Evolutionary conservation across 2,329 filamentous ascomycete genomes (phyloP).

Genomic region (Paecilomyces niveus): DNA sequence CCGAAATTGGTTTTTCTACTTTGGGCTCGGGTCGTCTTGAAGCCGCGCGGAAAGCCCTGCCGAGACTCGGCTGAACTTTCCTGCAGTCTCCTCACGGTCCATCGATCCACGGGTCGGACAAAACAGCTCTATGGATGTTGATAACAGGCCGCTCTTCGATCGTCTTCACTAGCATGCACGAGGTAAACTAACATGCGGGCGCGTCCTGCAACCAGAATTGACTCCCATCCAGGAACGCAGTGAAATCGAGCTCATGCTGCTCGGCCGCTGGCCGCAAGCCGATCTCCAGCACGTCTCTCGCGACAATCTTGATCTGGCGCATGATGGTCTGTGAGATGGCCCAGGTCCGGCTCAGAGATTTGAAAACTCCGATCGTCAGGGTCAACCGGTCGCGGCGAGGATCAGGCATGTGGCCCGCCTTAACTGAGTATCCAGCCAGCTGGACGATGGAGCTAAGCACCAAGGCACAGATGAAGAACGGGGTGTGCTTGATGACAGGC

Average conservation of each 20-base stretch:
- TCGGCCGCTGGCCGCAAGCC: constrained; percentile 30
- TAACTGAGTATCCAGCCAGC: constrained; percentile 66
- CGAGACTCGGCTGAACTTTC: not conserved
- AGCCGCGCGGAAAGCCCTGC: not conserved
- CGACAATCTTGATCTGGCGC: constrained; percentile 67
- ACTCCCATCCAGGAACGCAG: constrained; percentile 24
- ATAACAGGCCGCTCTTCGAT: not conserved
- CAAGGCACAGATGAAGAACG: constrained; percentile 76
- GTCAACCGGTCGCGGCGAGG: constrained; percentile 61
- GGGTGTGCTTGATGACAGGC: constrained; percentile 65
- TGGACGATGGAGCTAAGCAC: constrained; percentile 75
- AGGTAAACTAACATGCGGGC: not conserved
- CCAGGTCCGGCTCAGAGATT: constrained; percentile 64
- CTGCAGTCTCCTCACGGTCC: not conserved
- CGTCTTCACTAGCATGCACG: not conserved
- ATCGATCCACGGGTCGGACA: not conserved
- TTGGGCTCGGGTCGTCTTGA: not conserved
- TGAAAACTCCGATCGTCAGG: constrained; percentile 70
- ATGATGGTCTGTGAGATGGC: constrained; percentile 62
- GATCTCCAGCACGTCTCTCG: constrained; percentile 60
- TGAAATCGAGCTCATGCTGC: constrained; percentile 22
- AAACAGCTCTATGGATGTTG: not conserved
- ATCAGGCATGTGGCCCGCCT: constrained; percentile 51
- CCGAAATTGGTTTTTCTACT: not conserved
- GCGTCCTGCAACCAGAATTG: constrained; percentile 26